These are phyloP conservation scores for sunflower (Helianthus annuus) DNA, from an alignment of 129 eudicot species.

Conservation along the genomic window DNA sequence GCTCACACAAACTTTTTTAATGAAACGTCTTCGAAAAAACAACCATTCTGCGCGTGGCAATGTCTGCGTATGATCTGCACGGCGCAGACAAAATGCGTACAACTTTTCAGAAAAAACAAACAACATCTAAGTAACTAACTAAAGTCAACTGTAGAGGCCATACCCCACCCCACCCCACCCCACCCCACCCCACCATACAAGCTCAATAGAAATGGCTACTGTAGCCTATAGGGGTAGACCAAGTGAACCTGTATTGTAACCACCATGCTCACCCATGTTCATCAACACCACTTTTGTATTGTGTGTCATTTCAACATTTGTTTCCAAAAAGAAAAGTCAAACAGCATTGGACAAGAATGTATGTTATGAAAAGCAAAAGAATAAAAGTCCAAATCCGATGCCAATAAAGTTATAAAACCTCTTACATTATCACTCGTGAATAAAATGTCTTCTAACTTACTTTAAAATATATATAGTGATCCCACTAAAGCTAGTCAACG, in stretches of 20 bases:
- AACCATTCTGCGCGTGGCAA: too few relatives aligned
- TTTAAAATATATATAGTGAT: neutral
- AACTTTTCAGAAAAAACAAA: too few relatives aligned
- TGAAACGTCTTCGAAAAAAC: too few relatives aligned
- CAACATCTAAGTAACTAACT: too few relatives aligned
- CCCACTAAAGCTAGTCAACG: neutral
- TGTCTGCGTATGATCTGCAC: too few relatives aligned
- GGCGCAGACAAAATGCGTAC: too few relatives aligned
- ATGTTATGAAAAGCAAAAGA: slow-evolving; percentile 33
- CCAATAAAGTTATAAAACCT: slow-evolving; percentile 10
- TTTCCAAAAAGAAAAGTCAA: slow-evolving; percentile 17
- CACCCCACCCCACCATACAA: neutral
- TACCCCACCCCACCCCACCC: too few relatives aligned
- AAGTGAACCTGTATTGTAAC: slow-evolving; percentile 1
- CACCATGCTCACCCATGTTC: slow-evolving; percentile 27
- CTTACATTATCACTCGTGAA: neutral
- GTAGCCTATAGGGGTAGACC: slow-evolving; percentile 20
- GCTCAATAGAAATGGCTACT: slow-evolving; percentile 24
- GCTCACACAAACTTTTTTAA: too few relatives aligned
- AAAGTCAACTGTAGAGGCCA: too few relatives aligned
- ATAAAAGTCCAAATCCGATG: slow-evolving; percentile 31
- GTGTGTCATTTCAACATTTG: neutral
- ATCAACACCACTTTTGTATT: neutral
- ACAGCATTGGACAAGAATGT: slow-evolving; percentile 27
- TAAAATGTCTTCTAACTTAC: too few relatives aligned